Evolutionary conservation across 1,284 basidiomycete species (phyloP).

Genomic region (Pterulicium gracile): DNA sequence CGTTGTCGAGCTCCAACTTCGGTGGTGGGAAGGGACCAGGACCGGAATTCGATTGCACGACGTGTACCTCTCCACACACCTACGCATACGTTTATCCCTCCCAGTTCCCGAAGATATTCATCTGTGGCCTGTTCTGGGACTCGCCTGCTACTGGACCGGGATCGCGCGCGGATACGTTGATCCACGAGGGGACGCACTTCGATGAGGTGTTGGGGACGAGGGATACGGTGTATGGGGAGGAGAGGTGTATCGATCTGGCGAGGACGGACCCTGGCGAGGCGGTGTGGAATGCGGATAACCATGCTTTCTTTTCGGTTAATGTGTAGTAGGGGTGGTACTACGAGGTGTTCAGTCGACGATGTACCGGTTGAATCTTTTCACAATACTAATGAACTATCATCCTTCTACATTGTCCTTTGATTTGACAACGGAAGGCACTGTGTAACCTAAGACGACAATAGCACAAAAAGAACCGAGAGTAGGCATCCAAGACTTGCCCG

Average conservation of each 20-base stretch:
- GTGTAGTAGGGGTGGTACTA: too few species aligned
- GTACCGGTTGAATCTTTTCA: too few species aligned
- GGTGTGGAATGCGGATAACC: constrained; percentile 1
- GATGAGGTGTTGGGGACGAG: not conserved
- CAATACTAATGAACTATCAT: too few species aligned
- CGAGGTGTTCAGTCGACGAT: too few species aligned
- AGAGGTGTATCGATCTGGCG: not conserved
- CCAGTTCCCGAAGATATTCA: not conserved
- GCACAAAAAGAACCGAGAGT: too few species aligned
- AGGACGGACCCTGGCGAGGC: not conserved
- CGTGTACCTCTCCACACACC: not conserved
- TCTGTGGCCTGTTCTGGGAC: not conserved
- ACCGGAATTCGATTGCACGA: not conserved
- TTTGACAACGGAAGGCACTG: too few species aligned
- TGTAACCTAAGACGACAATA: too few species aligned
- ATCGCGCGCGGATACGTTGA: not conserved
- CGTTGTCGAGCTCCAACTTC: not conserved
- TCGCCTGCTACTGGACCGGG: not conserved
- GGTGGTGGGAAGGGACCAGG: not conserved
- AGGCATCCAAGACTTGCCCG: too few species aligned
- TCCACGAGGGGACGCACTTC: constrained; percentile 3
- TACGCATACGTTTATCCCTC: constrained; percentile 1
- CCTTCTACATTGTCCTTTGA: too few species aligned
- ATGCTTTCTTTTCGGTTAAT: not conserved
- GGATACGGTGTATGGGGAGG: constrained; percentile 1